Conservation (phyloP, 805 yeast species). For the Yamadazyma takamatsuzukensis region DNA sequence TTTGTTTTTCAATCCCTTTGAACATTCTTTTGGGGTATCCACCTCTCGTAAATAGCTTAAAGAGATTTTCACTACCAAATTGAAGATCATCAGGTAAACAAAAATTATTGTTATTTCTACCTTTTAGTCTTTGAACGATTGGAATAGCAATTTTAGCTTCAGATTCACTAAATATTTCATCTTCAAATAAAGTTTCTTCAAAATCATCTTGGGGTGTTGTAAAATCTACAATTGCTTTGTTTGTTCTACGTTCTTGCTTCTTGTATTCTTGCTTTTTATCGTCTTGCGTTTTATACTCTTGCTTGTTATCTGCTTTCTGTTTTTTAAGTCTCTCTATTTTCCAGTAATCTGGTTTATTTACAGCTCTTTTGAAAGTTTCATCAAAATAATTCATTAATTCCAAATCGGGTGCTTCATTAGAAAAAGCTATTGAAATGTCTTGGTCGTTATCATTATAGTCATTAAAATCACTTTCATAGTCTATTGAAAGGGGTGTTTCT, state of each 20-base stretch:
- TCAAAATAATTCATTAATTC: constrained; percentile 2
- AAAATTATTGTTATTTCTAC: not conserved
- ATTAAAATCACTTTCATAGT: not conserved
- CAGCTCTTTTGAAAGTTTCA: not conserved
- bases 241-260: not conserved
- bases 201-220: not conserved
- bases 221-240: constrained; percentile 1
- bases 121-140: not conserved
- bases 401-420: constrained; percentile 1
- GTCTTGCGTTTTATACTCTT: not conserved
- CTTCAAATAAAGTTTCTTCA: constrained; percentile 1
- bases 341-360: not conserved
- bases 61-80: not conserved
- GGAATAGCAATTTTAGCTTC: constrained; percentile 3
- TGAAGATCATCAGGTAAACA: constrained; percentile 1
- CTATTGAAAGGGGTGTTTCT: too few species aligned
- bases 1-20: not conserved
- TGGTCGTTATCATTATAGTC: not conserved
- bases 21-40: not conserved
- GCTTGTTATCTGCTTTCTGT: too few species aligned
- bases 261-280: too few species aligned
- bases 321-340: not conserved
- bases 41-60: constrained; percentile 1
- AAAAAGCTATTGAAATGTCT: not conserved
- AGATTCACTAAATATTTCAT: constrained; percentile 1